Conservation (phyloP, 2,329 filamentous ascomycete genomes). For the Clonostachys rosea region DNA sequence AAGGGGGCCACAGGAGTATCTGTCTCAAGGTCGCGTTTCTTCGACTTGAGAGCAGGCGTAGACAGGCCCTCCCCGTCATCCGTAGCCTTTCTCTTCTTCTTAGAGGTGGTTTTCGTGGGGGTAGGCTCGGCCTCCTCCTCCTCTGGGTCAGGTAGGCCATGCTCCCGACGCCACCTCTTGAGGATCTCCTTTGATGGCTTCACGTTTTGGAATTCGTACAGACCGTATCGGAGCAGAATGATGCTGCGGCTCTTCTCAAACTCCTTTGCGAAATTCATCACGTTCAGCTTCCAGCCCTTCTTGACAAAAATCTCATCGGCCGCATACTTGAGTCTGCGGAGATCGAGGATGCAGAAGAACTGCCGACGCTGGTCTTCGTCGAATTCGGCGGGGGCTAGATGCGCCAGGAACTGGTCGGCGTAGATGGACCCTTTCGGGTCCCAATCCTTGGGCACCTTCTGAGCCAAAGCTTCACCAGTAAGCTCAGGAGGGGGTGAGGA, state of each 20-base stretch:
- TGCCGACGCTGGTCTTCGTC: constrained; percentile 56
- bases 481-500: constrained; percentile 50
- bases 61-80: constrained; percentile 38
- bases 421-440: constrained; percentile 50
- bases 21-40: constrained; percentile 38
- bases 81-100: constrained; percentile 53
- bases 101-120: constrained; percentile 21
- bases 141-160: constrained; percentile 47
- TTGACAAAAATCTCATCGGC: constrained; percentile 55
- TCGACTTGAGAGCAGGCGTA: constrained; percentile 33
- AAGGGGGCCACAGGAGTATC: constrained; percentile 28
- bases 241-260: constrained; percentile 60
- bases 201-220: constrained; percentile 60
- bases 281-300: constrained; percentile 60
- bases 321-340: constrained; percentile 56
- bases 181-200: constrained; percentile 54
- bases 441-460: constrained; percentile 47
- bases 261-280: constrained; percentile 59
- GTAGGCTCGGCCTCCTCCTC: constrained; percentile 26
- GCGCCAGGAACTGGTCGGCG: constrained; percentile 52
- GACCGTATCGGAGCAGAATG: constrained; percentile 56
- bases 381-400: constrained; percentile 52
- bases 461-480: constrained; percentile 48
- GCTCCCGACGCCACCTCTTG: constrained; percentile 52
- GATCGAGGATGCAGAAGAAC: constrained; percentile 59